These are phyloP conservation scores for Scenedesmus sp. DNA, from an alignment of 163 green algal genomes.

Conservation along the genomic window DNA sequence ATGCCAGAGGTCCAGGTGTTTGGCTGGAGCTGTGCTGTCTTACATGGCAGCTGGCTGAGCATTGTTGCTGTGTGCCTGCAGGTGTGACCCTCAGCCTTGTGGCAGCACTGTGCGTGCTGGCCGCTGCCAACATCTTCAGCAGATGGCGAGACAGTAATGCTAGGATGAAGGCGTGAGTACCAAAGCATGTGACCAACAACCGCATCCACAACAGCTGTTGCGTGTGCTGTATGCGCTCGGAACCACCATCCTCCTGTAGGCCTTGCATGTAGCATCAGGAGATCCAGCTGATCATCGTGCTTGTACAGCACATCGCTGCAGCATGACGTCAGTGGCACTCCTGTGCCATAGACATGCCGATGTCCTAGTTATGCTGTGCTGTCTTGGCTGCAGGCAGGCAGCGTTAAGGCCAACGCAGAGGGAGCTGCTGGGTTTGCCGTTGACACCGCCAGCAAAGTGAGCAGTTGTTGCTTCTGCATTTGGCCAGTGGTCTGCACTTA, in stretches of 20 bases:
- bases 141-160: constrained; percentile 40
- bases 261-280: neutral
- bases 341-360: neutral
- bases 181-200: neutral
- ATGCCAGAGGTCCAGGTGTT: neutral
- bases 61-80: neutral
- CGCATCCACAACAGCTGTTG: neutral
- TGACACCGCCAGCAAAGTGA: constrained; percentile 49
- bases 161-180: constrained; percentile 43
- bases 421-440: constrained; percentile 47
- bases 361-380: neutral
- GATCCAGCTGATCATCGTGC: too few relatives aligned
- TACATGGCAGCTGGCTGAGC: neutral
- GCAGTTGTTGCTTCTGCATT: neutral
- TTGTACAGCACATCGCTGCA: neutral
- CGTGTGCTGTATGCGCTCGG: neutral
- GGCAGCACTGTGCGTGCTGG: neutral
- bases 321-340: neutral
- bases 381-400: constrained; percentile 38
- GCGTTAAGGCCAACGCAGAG: constrained; percentile 31
- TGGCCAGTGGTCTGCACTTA: neutral
- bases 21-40: neutral
- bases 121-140: constrained; percentile 6
- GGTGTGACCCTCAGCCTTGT: neutral
- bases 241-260: neutral